Base-by-base conservation (phyloP, 768 basidiomycete species). In the Trametes maxima region DNA sequence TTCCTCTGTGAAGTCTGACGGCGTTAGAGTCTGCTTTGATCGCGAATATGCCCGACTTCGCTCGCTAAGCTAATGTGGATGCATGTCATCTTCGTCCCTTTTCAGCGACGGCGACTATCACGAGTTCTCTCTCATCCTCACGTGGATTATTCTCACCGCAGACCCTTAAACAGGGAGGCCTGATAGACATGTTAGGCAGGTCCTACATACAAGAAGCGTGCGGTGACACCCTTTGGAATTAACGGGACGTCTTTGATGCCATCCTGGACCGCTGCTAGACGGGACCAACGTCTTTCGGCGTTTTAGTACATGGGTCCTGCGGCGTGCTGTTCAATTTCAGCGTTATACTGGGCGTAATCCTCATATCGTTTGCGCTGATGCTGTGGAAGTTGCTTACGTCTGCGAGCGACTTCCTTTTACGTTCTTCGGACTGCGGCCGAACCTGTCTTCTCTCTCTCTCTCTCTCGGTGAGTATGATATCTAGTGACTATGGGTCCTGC, bases 321-420 rank as follows among this genome's bases (percentile, higher is more conserved):
- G 46, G 62, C 37, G 56, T 56, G 43, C 59, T 67, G 17, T 67
- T 64, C 60, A 67, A 61, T 54, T 62, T 67, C 45, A 62, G 65
- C 59, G 40, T 60, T 0, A 58, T 67, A 53, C 50, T 67, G 19
- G 65, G 65, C 42, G 65, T 59, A 37, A 64, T 64, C 49, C 24
- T 58, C 35, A 39, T 67, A 44, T 60, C 65, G 17, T 60, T 67
- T 49, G 62, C 59, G 37, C 53, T 67, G 25, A 48, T 63, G 54
- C 65, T 62, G 33, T 67, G 65, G 65, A 67, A 67, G 60, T 61
- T 64, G 43, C 65, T 67, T 53, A 62, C 59, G 19, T 67, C 65
- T 12, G 59, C 56, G 3, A 12, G 63, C 45, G 65, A 61, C 46
- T 66, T 66, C 46, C 65, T n/a, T n/a, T n/a, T n/a, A n/a, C n/a